Base-by-base conservation (phyloP, 768 basidiomycete genomes). In the Collybia sp. region DNA sequence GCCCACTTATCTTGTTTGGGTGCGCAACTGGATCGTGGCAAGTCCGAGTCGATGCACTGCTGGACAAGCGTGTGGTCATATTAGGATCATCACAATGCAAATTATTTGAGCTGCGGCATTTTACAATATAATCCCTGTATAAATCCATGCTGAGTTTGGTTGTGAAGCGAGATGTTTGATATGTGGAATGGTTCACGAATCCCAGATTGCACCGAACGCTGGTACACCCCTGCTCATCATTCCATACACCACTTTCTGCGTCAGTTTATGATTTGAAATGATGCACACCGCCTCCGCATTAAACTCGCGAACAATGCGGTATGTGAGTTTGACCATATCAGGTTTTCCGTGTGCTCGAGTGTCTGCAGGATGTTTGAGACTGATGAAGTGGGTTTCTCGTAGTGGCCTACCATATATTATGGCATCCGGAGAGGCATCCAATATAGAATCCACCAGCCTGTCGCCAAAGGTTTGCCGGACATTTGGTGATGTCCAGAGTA, bases 401-500 rank as follows among this genome's bases (percentile, higher is more conserved):
- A 3, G 18, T 34, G 43, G 40, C 72, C 42, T 44, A 79, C 78
- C 77, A 54, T 80, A 80, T 18, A 81, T 65, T 17, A 80, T 75
- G 3, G 79, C 77, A 44, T 67, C 72, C n/a, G 79, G 79, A 16
- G 70, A 68, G 1, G 74, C 73, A n/a, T 63, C 68, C 17, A 81
- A 58, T 46, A 83, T 74, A 8, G 70, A 55, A 55, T 81, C 78
- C 1, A 82, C 80, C 11, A 83, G 64, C 43, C 78, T 69, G 58
- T 82, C 70, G 19, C 81, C 81, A 54, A 82, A 83, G 12, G 80
- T 83, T 60, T 76, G 65, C 12, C 79, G 71, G 33, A 80, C 77
- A 50, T 79, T 73, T 2, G 79, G 80, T 12, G 79, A 74, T 0
- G 79, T 80, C 80, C 80, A 82, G n/a, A 83, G 68, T 25, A 82